Evolutionary conservation across 441 rosid species (phyloP), one percentile per base, ranked within the genome.

Genomic region (Adansonia gregorii): DNA sequence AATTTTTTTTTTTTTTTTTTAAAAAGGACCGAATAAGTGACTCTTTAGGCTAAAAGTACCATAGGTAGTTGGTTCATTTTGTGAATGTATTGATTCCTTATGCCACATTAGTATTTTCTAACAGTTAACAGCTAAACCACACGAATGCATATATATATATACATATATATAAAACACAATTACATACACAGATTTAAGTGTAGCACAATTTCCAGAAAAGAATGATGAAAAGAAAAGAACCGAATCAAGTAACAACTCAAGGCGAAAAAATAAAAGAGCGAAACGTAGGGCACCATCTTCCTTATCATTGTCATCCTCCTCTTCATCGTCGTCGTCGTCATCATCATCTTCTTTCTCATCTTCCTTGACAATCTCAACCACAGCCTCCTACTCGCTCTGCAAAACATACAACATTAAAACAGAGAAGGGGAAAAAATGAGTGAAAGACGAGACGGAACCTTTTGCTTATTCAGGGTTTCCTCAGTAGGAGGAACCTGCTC

Each of bases 301-400:
- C 83, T 87, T 83, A 74, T 86, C 85, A 20, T 85, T 88, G 14
- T 83, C 86, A 0, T 85, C 86, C 0, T 83, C 85, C 0, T 84
- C 85, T 0, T 85, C 87, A 0, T 87, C 87, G 0, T 86, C 89
- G 2, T 39, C 69, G 0, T 65, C 69, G 0, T 85, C 87, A 0
- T 84, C 85, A 0, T 85, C 88, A 0, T 89, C 89, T 0, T 86
- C 91, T 4, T 87, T 81, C 5, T 88, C 93, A 15, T 87, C 89
- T 3, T 90, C 92, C 82, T 87, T 89, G 67, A 89, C 86, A 76
- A 87, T 92, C 84, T 89, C 94, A 14, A 90, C 85, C 6, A 86
- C 80, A 15, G 92, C 87, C 60, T 79, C 90, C 60, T 80, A 88
- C 78, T 88, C 88, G 15, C 77, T 79, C 86, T 85, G 79, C 75